Evolutionary conservation across 75 land plant genomes (phyloP), one percentile per base, ranked within the genome.

Genomic region (Pinus tabuliformis): DNA sequence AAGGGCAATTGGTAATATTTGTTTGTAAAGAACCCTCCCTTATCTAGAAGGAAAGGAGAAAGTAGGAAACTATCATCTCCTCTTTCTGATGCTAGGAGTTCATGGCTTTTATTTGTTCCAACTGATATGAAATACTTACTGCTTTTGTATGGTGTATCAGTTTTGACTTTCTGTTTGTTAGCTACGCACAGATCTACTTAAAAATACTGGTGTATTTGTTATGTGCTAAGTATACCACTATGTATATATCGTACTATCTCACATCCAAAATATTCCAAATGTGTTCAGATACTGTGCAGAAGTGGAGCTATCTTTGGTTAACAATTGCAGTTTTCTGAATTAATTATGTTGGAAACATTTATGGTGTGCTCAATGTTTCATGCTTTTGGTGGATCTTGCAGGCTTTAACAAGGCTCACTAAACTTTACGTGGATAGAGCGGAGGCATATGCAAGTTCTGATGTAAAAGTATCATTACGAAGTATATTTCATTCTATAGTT

Each of bases 391-490:
- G 49, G 22, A 12, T 72, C 30, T 54, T 8, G 20, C 58, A 72
- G 74, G 74, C 82, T 62, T 36, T 82, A 56, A 59, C 58, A 42
- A 52, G 52, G 33, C 42, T 82, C 17, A 59, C 76, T n/a, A 62
- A 79, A 70, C 75, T 82, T 54, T 79, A 59, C 9, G 81, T 78
- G 57, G 83, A 79, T 36, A 79, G 76, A 58, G 45, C 56, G 16
- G 75, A 57, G 57, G 75, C 75, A 11, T 82, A 82, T 57, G 24
- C 76, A 33, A 82, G 59, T 21, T 79, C 83, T 56, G 83, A 82
- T 79, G 82, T 75, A 56, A 73, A 54, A 60, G 20, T 60, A 60
- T 60, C 62, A 5, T 60, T 60, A 60, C 20, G 22, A 60, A n/a
- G 62, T 60, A 60, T 60, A 60, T 60, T 3, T 60, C 18, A 30